Conservation (phyloP, 106 monocot genomes). For the Agapanthus africanus region DNA sequence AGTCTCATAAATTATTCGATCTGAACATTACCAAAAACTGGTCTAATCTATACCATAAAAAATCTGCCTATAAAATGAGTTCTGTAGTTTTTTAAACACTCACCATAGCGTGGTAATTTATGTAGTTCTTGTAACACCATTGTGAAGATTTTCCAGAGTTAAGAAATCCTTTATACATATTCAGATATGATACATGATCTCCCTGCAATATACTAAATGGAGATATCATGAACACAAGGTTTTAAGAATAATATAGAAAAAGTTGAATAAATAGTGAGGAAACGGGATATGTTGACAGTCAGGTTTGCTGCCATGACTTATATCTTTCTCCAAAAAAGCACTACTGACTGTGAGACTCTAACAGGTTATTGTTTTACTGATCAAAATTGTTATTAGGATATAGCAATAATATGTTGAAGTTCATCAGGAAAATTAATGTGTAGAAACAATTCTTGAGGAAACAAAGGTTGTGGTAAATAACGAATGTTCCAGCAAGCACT, state of each 20-base stretch:
- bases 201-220: slow-evolving; percentile 43
- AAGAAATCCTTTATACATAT: slow-evolving; percentile 87
- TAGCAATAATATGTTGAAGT: too few species aligned
- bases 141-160: slow-evolving; percentile 80
- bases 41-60: not conserved
- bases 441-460: slow-evolving; percentile 1
- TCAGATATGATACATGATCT: slow-evolving; percentile 84
- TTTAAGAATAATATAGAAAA: too few species aligned
- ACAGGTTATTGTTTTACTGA: too few species aligned
- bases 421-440: too few species aligned
- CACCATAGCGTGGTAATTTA: slow-evolving; percentile 95
- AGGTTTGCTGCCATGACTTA: too few species aligned
- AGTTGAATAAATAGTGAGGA: too few species aligned
- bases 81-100: not conserved
- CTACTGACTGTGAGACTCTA: too few species aligned
- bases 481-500: not conserved
- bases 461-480: not conserved
- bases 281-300: too few species aligned
- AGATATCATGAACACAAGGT: not conserved
- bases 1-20: not conserved
- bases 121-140: slow-evolving; percentile 93
- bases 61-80: not conserved
- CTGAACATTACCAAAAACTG: not conserved
- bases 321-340: too few species aligned
- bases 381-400: too few species aligned